Conservation (phyloP, 306 rosid species). For the Inga leiocalycina region DNA sequence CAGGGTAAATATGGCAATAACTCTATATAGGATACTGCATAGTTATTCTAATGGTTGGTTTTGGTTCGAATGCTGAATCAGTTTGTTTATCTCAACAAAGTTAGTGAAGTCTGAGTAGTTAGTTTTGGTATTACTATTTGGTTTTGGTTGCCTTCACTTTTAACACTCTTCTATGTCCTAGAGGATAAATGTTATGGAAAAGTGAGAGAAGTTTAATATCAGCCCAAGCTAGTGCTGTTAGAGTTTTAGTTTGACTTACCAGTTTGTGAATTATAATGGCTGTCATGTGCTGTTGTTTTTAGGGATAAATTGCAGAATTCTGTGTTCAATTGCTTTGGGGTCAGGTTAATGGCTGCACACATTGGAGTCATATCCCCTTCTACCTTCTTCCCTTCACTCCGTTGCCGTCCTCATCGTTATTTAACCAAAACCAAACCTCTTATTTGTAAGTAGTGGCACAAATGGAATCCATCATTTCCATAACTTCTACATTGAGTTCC, state of each 20-base stretch:
- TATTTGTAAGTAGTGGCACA: slow-evolving; percentile 47
- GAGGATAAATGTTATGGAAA: not conserved
- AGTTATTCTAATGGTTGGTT: not conserved
- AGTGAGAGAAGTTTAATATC: not conserved
- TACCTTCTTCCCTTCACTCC: slow-evolving; percentile 49
- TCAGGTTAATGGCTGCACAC: slow-evolving; percentile 50
- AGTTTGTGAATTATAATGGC: not conserved
- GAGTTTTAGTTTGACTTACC: not conserved
- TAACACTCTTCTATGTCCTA: not conserved
- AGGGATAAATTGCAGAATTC: not conserved
- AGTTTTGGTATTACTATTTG: not conserved
- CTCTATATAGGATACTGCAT: not conserved
- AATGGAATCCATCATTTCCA: not conserved
- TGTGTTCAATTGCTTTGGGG: not conserved
- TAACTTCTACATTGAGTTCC: not conserved
- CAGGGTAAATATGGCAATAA: not conserved
- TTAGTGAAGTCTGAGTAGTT: slow-evolving; percentile 9
- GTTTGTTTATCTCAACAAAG: slow-evolving; percentile 1
- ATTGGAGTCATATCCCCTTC: slow-evolving; percentile 52
- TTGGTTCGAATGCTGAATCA: not conserved
- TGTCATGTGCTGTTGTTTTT: not conserved
- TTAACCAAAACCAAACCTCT: slow-evolving; percentile 54
- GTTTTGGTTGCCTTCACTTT: not conserved
- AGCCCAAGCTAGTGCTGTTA: not conserved
- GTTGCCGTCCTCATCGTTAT: slow-evolving; percentile 44